Evolutionary conservation across 192 early-diverging fungal genomes (phyloP), one percentile per base, ranked within the genome.

Genomic region (Dissophora globulifera): DNA sequence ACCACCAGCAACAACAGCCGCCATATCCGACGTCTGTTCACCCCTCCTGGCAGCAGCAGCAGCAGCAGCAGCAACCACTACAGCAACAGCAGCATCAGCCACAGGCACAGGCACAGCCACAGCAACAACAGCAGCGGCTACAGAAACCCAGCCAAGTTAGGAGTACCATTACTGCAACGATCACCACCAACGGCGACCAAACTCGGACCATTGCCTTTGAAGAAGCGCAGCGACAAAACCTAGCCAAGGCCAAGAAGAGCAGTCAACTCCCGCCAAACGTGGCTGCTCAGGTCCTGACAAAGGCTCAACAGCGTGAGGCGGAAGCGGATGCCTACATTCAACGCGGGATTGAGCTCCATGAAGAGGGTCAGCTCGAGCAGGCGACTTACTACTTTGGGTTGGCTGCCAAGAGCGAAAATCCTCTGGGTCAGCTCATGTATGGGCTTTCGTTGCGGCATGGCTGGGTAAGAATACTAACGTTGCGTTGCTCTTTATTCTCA

Each of bases 361-460:
- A 93, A 67, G 54, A 84, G n/a, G 88, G 89, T 38, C 86, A 92
- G 57, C 69, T 93, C 9, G 89, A 87, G 31, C 90, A 92, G 30
- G 91, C 92, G 4, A 89, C 91, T 0, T 79, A 82, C 25, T 89
- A 88, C 54, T 93, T 93, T 65, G 84, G 83, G 50, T 59, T 86
- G n/a, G 92, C 91, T 3, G 91, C 92, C 16, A 82, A 87, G 23
- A 78, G 80, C 51, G 79, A 88, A 33, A 87, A 82, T 55, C 91
- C 91, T 4, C 74, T 94, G 4, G 91, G 92, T 20, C 88, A 92
- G 85, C 88, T 94, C 62, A 84, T 94, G 64, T 92, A 90, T 65
- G 92, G 91, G 16, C 78, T 94, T 19, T 91, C 92, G 9, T 70
- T 92, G 2, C 81, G 92, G 13, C 92, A 94, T 64, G 92, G 92